Base-by-base conservation (phyloP, 1,139 yeast species). In the Lodderomyces orthopsilosis region DNA sequence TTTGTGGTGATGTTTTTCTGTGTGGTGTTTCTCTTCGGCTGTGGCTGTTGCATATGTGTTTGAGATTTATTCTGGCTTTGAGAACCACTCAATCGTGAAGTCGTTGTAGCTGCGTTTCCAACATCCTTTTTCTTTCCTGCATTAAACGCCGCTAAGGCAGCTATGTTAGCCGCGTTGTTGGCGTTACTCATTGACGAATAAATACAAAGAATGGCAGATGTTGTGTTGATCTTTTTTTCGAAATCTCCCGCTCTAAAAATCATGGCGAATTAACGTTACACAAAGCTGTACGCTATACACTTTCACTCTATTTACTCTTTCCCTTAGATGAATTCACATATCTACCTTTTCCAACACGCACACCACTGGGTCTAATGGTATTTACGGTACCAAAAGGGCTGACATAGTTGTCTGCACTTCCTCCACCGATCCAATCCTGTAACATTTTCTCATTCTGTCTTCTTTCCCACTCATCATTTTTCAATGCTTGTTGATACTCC, bases 381-480 rank as follows among this genome's bases (percentile, higher is more conserved):
- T 83, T 80, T 36, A 79, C 75, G 6, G 90, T 62, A 46, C 68
- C 85, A 64, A 93, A 93, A 8, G 98, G 98, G n/a, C 96, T 85
- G 45, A 85, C 81, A 55, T 81, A 83, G 55, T 87, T 85, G 56
- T 91, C 98, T 6, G 95, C 97, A 47, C 95, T 85, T 4, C 95
- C 96, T 15, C 95, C 95, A 23, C 96, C 96, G 43, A 90, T 81
- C 86, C 95, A 93, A 57, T 89, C 90, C 55, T 85, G 83, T 51
- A 90, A 69, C 50, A 85, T 70, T 65, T 90, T 90, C 55, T 90
- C 97, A 54, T 88, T 88, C 57, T 88, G 87, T 56, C 85, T 77
- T 60, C 88, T 79, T 55, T 84, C 85, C 95, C 97, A 89, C 40
- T 83, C 83, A 46, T 90, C 95, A 56, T 87, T 84, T 61, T 90